Evolutionary conservation across 2,329 filamentous ascomycete genomes (phyloP).

Genomic region (Drechslera avenae): DNA sequence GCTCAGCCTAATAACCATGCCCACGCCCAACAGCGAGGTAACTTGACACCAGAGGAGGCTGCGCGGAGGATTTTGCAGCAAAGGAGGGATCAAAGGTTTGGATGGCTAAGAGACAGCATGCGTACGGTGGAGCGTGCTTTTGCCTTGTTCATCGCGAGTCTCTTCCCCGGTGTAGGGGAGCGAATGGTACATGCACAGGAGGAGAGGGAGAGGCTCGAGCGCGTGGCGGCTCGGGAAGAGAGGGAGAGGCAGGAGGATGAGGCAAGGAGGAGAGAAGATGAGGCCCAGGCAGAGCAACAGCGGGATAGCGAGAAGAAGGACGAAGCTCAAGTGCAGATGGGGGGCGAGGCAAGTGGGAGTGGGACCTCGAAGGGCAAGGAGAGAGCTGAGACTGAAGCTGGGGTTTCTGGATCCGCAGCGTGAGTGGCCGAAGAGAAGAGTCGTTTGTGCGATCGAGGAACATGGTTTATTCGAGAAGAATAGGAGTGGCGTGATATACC

Average conservation of each 20-base stretch:
- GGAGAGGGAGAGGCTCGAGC: constrained; percentile 48
- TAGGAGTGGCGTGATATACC: too few species aligned
- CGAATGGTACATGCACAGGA: constrained; percentile 63
- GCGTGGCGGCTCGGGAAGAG: constrained; percentile 37
- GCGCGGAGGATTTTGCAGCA: constrained; percentile 50
- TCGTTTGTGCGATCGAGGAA: too few species aligned
- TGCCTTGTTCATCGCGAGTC: constrained; percentile 66
- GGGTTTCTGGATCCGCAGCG: neutral
- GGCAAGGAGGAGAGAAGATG: constrained; percentile 15
- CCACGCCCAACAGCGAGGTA: constrained; percentile 18
- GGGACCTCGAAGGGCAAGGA: constrained; percentile 27
- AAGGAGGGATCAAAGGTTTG: constrained; percentile 34
- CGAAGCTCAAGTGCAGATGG: constrained; percentile 13
- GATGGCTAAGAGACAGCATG: constrained; percentile 44
- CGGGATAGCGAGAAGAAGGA: constrained; percentile 8
- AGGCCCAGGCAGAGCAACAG: constrained; percentile 10
- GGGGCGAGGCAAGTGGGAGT: neutral
- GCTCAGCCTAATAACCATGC: constrained; percentile 14
- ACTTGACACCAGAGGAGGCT: constrained; percentile 49
- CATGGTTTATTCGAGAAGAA: too few species aligned
- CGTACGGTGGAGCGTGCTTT: constrained; percentile 60
- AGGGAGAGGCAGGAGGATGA: constrained; percentile 23
- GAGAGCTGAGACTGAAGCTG: constrained; percentile 9
- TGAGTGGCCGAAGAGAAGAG: too few species aligned
- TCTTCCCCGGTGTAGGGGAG: constrained; percentile 67